These are phyloP conservation scores for Melaleuca quinquenervia DNA, from an alignment of 345 rosid species.

Conservation along the genomic window DNA sequence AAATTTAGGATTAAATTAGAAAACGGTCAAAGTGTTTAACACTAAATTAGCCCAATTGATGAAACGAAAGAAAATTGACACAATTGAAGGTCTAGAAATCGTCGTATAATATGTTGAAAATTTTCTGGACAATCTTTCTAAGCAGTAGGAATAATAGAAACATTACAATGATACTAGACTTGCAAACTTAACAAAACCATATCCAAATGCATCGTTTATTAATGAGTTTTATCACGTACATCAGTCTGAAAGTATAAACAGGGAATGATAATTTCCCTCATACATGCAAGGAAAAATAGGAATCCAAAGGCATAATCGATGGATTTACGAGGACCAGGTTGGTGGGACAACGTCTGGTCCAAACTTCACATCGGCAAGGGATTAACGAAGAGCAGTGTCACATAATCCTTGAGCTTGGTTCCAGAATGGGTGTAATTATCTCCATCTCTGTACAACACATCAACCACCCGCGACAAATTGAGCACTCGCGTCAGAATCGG, in stretches of 20 bases:
- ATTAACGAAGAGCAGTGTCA: slow-evolving; percentile 2
- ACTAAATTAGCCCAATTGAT: too few relatives aligned
- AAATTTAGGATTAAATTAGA: too few relatives aligned
- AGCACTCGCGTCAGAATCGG: slow-evolving; percentile 3
- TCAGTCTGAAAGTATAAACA: neutral
- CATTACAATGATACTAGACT: neutral
- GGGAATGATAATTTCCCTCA: neutral
- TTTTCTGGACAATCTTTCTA: neutral
- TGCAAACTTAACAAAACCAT: neutral
- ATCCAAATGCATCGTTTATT: too few relatives aligned
- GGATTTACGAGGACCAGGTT: too few relatives aligned
- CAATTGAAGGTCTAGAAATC: too few relatives aligned
- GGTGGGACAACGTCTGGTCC: neutral
- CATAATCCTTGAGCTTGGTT: neutral
- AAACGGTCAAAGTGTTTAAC: too few relatives aligned
- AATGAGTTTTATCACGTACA: neutral
- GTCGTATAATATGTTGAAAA: too few relatives aligned
- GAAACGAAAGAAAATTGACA: too few relatives aligned
- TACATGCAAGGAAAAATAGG: neutral
- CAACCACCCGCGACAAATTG: slow-evolving; percentile 8
- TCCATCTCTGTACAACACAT: slow-evolving; percentile 9
- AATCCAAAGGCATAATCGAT: neutral
- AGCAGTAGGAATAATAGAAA: too few relatives aligned
- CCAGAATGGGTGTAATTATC: slow-evolving; percentile 12
- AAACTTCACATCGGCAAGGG: neutral